Evolutionary conservation across 2,329 filamentous ascomycete genomes (phyloP), one percentile per base, ranked within the genome.

Genomic region (Mycosphaerella sp.): DNA sequence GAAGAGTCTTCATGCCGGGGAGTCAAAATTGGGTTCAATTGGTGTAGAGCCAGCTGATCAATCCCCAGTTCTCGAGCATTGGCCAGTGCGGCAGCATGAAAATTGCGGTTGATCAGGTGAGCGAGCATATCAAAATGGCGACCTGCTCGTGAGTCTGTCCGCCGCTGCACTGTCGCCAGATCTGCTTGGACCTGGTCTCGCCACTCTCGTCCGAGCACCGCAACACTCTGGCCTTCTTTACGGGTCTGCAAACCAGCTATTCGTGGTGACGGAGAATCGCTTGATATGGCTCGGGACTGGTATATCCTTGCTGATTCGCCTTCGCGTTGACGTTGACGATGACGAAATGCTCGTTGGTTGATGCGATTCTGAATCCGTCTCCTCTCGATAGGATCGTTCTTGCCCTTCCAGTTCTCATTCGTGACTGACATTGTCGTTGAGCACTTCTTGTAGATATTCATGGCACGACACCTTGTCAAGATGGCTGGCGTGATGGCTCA

Each of bases 391-490:
- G 64, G 61, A 47, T 65, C 62, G 39, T 61, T 65, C 52, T 65
- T 61, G 41, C 62, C 63, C 40, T 56, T 59, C 61, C 63, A 65
- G 53, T 65, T 63, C 54, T 65, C 64, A 41, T 65, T 64, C 12
- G 45, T 48, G 5, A 48, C 36, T n/a, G n/a, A n/a, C n/a, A n/a
- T n/a, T 10, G 28, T 41, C 37, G 21, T 10, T 41, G 37, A 32
- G 30, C 9, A 32, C 1, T n/a, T 32, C 30, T 32, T 5, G 30
- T 32, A 10, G 3, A 10, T 10, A 1, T 32, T 7, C 30, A 32
- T 32, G 30, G 30, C 30, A 2, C 4, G 30, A 6, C 9, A 32
- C 13, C 9, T 10, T 32, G 30, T 6, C 30, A 7, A 32, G 30
- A 21, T 6, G 30, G 30, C 13, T 32, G 4, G 4, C 13, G 4